Percentiles rank a stretch among this genome's conserved stretches.
phyloP scores from a whole-genome alignment of 2,329 filamentous ascomycete species.

The Penicillium sp. region DNA sequence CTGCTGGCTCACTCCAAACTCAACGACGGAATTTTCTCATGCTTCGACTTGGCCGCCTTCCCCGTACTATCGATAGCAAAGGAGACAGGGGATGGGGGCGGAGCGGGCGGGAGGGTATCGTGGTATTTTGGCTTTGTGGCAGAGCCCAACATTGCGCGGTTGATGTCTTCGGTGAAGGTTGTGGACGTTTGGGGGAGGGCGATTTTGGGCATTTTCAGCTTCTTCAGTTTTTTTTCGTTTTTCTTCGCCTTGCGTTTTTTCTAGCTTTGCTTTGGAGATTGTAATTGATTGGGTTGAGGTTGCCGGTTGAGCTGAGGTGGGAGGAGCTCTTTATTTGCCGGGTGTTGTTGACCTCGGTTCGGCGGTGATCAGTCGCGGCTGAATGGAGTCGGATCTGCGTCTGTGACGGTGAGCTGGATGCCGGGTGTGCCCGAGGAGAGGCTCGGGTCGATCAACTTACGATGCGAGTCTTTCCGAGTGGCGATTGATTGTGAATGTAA shows the following conservation, averaged over 20 bases:
- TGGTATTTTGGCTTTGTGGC: conserved; percentile 26
- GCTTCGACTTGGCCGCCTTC: conserved; percentile 9
- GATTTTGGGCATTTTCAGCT: too few species aligned
- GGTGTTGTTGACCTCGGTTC: background rate
- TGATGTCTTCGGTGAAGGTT: conserved; percentile 32
- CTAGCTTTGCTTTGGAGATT: too few species aligned
- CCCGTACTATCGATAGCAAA: conserved; percentile 23
- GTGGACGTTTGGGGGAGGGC: conserved; percentile 35
- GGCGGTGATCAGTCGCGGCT: background rate
- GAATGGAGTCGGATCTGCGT: background rate
- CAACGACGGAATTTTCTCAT: conserved; percentile 24
- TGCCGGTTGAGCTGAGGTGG: too few species aligned
- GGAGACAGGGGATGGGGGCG: conserved; percentile 26
- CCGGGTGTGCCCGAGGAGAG: background rate
- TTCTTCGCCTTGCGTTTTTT: too few species aligned
- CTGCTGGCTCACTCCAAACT: conserved; percentile 20
- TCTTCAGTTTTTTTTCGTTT: too few species aligned
- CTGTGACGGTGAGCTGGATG: too few species aligned
- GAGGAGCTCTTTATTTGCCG: too few species aligned
- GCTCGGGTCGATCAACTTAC: too few species aligned
- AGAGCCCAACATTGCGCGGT: conserved; percentile 25
- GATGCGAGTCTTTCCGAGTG: conserved; percentile 2
- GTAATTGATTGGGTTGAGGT: too few species aligned
- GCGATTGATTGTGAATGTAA: background rate
- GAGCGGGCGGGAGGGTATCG: conserved; percentile 30